These are phyloP conservation scores for Xylaria sp. DNA, from an alignment of 2,329 filamentous ascomycete genomes.

Conservation along the genomic window DNA sequence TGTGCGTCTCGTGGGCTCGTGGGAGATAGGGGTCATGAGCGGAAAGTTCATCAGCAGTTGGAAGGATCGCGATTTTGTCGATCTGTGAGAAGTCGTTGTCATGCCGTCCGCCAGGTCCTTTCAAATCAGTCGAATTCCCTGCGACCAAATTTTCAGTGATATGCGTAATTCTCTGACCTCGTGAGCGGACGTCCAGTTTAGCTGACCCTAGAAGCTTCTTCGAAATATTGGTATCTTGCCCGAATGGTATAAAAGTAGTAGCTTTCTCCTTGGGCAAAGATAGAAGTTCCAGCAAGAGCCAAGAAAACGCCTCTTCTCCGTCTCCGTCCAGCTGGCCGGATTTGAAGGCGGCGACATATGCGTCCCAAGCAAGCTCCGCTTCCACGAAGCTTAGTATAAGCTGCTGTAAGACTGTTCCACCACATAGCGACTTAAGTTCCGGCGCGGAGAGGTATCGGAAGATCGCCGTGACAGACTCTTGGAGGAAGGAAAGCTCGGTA, in stretches of 20 bases:
- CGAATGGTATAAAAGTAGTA: slow-evolving; percentile 12
- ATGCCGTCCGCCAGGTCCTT: slow-evolving; percentile 71
- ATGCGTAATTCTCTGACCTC: slow-evolving; percentile 54
- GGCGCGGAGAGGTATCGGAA: slow-evolving; percentile 19
- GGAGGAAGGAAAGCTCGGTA: slow-evolving; percentile 37
- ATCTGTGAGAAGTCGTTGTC: slow-evolving; percentile 77
- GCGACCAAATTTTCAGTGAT: slow-evolving; percentile 45
- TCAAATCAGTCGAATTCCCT: neutral
- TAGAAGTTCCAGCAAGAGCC: slow-evolving; percentile 19
- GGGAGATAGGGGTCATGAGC: slow-evolving; percentile 65
- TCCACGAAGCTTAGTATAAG: slow-evolving; percentile 23
- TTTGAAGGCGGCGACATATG: slow-evolving; percentile 22
- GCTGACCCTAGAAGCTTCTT: slow-evolving; percentile 14
- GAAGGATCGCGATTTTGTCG: slow-evolving; percentile 69
- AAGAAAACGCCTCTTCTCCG: slow-evolving; percentile 22
- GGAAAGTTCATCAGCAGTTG: slow-evolving; percentile 74
- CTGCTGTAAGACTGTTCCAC: slow-evolving; percentile 16
- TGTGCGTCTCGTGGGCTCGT: slow-evolving; percentile 59
- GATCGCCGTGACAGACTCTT: slow-evolving; percentile 37
- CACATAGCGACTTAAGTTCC: slow-evolving; percentile 22
- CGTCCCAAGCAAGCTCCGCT: slow-evolving; percentile 22
- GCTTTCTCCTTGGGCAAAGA: slow-evolving; percentile 17
- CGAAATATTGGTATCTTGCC: slow-evolving; percentile 10
- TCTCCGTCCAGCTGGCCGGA: slow-evolving; percentile 13
- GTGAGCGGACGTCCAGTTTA: slow-evolving; percentile 42